phyloP scores from a whole-genome alignment of 768 basidiomycete genomes.

The Pisolithus orientalis region DNA sequence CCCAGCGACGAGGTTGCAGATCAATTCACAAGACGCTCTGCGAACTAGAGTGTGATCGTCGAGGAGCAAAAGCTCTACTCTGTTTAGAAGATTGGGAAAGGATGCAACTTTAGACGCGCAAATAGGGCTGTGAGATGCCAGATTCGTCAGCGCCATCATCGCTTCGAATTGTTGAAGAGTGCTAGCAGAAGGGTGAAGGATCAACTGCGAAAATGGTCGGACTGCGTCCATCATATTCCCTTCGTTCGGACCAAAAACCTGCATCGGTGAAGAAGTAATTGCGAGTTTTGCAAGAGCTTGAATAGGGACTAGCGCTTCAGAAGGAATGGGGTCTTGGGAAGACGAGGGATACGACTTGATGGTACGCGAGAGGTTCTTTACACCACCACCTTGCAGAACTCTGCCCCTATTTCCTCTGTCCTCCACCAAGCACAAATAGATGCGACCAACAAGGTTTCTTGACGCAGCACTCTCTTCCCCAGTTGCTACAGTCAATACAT shows the following conservation, averaged over 20 bases:
- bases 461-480: constrained; percentile 60
- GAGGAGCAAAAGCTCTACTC: constrained; percentile 66
- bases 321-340: constrained; percentile 17
- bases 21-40: constrained; percentile 82
- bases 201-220: constrained; percentile 67
- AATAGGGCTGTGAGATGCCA: constrained; percentile 71
- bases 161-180: constrained; percentile 87
- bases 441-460: constrained; percentile 49
- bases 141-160: constrained; percentile 93
- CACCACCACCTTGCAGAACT: constrained; percentile 74
- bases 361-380: constrained; percentile 53
- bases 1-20: constrained; percentile 85
- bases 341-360: constrained; percentile 45
- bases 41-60: constrained; percentile 81
- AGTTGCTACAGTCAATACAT: constrained; percentile 54
- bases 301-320: constrained; percentile 41
- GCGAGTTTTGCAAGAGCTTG: constrained; percentile 91
- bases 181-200: constrained; percentile 61
- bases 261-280: constrained; percentile 85
- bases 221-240: constrained; percentile 78
- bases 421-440: constrained; percentile 67
- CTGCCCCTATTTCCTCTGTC: constrained; percentile 72
- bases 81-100: constrained; percentile 53
- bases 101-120: constrained; percentile 62
- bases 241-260: constrained; percentile 84